A percentile compares a stretch with the other conserved stretches of the same genome.
Conservation (phyloP, 257 asterid genomes). For the Przewalskia tangutica region DNA sequence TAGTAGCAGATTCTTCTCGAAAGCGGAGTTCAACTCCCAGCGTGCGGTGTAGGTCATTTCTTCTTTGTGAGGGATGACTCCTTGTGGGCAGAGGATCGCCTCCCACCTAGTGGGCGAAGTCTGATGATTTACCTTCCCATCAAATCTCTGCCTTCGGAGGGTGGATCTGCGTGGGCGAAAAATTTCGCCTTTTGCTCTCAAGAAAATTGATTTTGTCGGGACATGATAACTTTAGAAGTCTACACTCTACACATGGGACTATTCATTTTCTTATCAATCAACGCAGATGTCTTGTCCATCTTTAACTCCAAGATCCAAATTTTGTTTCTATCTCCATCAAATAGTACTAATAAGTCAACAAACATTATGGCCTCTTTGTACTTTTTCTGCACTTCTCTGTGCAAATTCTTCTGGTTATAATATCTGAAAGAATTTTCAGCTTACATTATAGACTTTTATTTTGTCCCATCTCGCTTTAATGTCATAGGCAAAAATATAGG, state of each 20-base stretch:
- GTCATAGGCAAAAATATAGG: background rate
- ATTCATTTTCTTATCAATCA: background rate
- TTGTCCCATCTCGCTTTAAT: background rate
- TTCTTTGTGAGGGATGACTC: too few relatives aligned
- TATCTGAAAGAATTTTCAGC: background rate
- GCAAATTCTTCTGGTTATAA: background rate
- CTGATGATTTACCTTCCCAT: too few relatives aligned
- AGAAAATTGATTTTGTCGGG: too few relatives aligned
- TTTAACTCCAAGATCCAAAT: background rate
- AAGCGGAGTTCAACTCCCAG: too few relatives aligned
- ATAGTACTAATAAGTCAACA: background rate
- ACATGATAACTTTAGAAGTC: too few relatives aligned
- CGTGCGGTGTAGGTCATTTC: too few relatives aligned
- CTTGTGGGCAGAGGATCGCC: too few relatives aligned
- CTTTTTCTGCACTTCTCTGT: background rate
- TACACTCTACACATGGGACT: background rate
- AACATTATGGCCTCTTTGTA: background rate
- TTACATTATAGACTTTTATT: background rate
- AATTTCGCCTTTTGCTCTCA: too few relatives aligned
- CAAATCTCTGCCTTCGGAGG: too few relatives aligned
- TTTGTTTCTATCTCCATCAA: background rate
- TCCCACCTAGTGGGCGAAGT: too few relatives aligned
- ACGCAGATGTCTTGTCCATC: background rate
- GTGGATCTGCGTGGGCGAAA: too few relatives aligned
- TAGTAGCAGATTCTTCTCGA: too few relatives aligned